phyloP scores from a whole-genome alignment of 2,329 filamentous ascomycete species.

The Penicillium decumbens region DNA sequence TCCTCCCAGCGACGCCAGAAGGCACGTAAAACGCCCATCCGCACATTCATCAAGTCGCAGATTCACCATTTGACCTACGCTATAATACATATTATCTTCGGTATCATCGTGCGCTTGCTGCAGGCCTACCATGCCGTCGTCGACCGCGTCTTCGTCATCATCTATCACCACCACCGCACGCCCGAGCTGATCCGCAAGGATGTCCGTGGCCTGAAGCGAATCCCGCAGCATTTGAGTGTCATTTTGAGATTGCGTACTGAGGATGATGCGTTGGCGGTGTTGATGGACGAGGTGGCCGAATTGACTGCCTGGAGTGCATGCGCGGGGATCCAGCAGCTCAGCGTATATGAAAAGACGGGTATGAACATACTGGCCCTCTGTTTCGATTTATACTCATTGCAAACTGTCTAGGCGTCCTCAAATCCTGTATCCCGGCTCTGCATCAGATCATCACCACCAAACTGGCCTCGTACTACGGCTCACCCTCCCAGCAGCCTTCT shows the following conservation, averaged over 20 bases:
- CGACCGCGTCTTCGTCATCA: conserved; percentile 71
- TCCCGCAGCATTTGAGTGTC: conserved; percentile 83
- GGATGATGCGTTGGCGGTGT: conserved; percentile 71
- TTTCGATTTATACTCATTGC: conserved; percentile 2
- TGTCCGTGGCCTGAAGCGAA: conserved; percentile 65
- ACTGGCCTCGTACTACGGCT: conserved; percentile 81
- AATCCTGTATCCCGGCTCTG: conserved; percentile 79
- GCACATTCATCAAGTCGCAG: conserved; percentile 43
- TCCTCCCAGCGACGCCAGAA: conserved; percentile 24
- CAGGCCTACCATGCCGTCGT: conserved; percentile 73
- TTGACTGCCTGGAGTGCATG: conserved; percentile 89
- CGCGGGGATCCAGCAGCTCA: conserved; percentile 79
- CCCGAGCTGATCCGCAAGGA: conserved; percentile 89
- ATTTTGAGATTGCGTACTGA: conserved; percentile 67
- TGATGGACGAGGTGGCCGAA: conserved; percentile 88
- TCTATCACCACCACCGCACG: conserved; percentile 93
- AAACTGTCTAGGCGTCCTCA: conserved; percentile 65
- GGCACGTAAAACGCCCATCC: conserved; percentile 39
- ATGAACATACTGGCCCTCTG: conserved; percentile 26
- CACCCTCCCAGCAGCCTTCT: conserved; percentile 58
- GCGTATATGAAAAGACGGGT: conserved; percentile 91
- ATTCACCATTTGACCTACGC: conserved; percentile 44
- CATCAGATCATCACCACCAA: conserved; percentile 75
- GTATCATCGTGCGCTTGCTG: conserved; percentile 77
- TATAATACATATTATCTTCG: conserved; percentile 69